Percentiles rank a stretch among this genome's conserved stretches.
Evolutionary conservation across 495 filamentous ascomycete genomes (phyloP).

Genomic region (Annulohypoxylon nitens): DNA sequence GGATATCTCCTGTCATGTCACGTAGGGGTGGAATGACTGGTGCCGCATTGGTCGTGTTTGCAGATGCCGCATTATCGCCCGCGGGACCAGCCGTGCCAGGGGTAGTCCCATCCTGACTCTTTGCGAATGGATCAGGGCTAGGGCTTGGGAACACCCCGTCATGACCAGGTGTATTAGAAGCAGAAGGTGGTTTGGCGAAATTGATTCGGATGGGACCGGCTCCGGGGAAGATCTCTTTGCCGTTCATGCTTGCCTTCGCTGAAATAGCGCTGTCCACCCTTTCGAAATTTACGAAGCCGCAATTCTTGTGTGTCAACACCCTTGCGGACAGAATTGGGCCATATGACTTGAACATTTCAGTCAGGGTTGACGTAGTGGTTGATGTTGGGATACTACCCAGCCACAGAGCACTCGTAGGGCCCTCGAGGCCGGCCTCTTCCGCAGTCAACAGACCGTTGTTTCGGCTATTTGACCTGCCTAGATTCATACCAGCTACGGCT

Average conservation of each 20-base stretch:
- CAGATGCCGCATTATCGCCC: constrained; percentile 47
- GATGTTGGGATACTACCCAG: constrained; percentile 98
- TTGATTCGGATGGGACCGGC: constrained; percentile 95
- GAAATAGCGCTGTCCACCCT: constrained; percentile 87
- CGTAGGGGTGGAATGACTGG: constrained; percentile 78
- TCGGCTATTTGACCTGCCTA: constrained; percentile 71
- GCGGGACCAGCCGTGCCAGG: constrained; percentile 62
- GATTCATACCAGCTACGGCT: constrained; percentile 82
- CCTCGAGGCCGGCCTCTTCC: constrained; percentile 86
- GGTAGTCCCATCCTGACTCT: constrained; percentile 62
- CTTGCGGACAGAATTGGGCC: constrained; percentile 92
- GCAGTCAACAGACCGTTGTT: constrained; percentile 68
- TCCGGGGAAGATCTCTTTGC: constrained; percentile 98
- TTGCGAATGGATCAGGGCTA: constrained; percentile 86
- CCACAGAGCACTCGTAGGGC: constrained; percentile 93
- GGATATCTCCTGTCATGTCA: constrained; percentile 84
- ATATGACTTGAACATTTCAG: constrained; percentile 91
- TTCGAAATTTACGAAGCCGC: constrained; percentile 98
- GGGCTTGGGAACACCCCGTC: constrained; percentile 90
- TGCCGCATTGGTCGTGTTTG: constrained; percentile 60
- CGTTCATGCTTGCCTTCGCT: constrained; percentile 87
- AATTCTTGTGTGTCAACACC: constrained; percentile 98
- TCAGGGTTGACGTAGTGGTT: constrained; percentile 91
- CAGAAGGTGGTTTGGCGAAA: constrained; percentile 94
- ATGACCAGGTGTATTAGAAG: constrained; percentile 84